These are phyloP conservation scores for Lodderomyces margitis DNA, from an alignment of 1,139 yeast genomes.

Conservation along the genomic window DNA sequence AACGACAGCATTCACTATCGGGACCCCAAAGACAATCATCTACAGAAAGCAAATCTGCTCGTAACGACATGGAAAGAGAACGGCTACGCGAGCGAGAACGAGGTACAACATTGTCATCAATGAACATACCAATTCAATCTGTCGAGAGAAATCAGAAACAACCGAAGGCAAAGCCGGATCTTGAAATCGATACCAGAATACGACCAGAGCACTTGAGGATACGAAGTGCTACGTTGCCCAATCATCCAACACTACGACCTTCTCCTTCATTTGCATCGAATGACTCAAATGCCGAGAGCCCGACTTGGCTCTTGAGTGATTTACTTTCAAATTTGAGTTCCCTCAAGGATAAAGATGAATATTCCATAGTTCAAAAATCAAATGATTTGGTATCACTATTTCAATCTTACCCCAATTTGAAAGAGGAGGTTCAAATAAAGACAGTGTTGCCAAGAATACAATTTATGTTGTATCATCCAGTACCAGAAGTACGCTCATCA, in stretches of 20 bases:
- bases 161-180: not conserved
- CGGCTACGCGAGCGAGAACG: slow-evolving; percentile 14
- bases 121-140: slow-evolving; percentile 19
- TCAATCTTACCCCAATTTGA: slow-evolving; percentile 58
- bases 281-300: slow-evolving; percentile 24
- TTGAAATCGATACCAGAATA: not conserved
- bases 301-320: slow-evolving; percentile 40
- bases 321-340: slow-evolving; percentile 27
- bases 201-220: slow-evolving; percentile 6
- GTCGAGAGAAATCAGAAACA: slow-evolving; percentile 8
- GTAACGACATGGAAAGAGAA: too few species aligned
- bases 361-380: slow-evolving; percentile 53
- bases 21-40: slow-evolving; percentile 5
- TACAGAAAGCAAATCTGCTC: slow-evolving; percentile 4
- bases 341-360: slow-evolving; percentile 38
- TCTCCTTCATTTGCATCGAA: slow-evolving; percentile 6
- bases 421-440: slow-evolving; percentile 62
- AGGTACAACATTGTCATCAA: slow-evolving; percentile 22
- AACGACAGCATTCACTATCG: slow-evolving; percentile 1
- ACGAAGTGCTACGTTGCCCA: slow-evolving; percentile 13
- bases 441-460: slow-evolving; percentile 62
- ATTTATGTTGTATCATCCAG: slow-evolving; percentile 55
- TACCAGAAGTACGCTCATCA: slow-evolving; percentile 66
- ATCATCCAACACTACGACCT: slow-evolving; percentile 1
- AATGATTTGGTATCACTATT: slow-evolving; percentile 62